These are phyloP conservation scores for Tillandsia fasciculata DNA, from an alignment of 176 grass and related monocot genomes.

Conservation along the genomic window DNA sequence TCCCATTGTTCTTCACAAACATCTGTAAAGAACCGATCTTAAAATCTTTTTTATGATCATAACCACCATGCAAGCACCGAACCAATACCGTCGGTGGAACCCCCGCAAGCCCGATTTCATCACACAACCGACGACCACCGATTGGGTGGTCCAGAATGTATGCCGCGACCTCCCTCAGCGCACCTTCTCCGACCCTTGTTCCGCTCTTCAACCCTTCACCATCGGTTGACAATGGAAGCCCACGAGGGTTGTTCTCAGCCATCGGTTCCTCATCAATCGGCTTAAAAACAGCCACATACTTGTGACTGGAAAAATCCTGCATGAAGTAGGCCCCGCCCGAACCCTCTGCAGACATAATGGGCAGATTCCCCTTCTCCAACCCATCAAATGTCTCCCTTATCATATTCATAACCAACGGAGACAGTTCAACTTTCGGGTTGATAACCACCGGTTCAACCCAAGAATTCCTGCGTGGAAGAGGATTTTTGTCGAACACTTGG, in stretches of 20 bases:
- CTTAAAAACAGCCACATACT: slow-evolving; percentile 66
- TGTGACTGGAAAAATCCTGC: slow-evolving; percentile 41
- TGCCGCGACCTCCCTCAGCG: slow-evolving; percentile 70
- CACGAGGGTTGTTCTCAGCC: slow-evolving; percentile 60
- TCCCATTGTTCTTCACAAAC: slow-evolving; percentile 59
- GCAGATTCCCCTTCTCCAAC: slow-evolving; percentile 38
- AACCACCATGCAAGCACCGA: slow-evolving; percentile 32
- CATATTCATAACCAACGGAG: slow-evolving; percentile 39
- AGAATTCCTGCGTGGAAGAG: slow-evolving; percentile 1
- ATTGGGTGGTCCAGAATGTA: slow-evolving; percentile 64
- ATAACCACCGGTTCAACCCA: slow-evolving; percentile 48
- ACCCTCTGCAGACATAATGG: slow-evolving; percentile 65
- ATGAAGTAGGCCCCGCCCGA: slow-evolving; percentile 74
- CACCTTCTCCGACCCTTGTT: slow-evolving; percentile 58
- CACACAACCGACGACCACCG: slow-evolving; percentile 2
- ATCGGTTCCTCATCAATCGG: slow-evolving; percentile 84
- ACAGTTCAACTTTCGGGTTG: slow-evolving; percentile 33
- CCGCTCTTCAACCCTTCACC: slow-evolving; percentile 79
- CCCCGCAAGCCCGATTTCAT: slow-evolving; percentile 44
- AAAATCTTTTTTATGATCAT: slow-evolving; percentile 20
- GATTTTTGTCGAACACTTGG: slow-evolving; percentile 18
- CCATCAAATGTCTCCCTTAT: slow-evolving; percentile 31
- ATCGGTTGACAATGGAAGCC: slow-evolving; percentile 45
- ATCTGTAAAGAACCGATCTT: slow-evolving; percentile 80
- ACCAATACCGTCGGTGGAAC: slow-evolving; percentile 66